Conservation (phyloP, 2,329 filamentous ascomycete species). For the Botrytis byssoidea region DNA sequence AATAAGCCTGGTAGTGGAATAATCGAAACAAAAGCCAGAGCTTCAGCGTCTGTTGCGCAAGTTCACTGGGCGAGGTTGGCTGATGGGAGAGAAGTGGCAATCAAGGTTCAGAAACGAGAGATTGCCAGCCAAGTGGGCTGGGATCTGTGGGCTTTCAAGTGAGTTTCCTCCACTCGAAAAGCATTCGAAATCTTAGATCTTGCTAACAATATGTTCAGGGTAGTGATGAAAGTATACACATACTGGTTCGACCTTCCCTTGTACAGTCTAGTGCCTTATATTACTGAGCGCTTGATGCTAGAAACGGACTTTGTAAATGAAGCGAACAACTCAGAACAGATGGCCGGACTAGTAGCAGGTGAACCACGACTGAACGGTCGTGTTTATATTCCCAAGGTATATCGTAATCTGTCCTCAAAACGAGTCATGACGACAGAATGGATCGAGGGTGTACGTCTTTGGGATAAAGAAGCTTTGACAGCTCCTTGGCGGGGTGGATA, state of each 20-base stretch:
- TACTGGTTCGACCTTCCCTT: conserved; percentile 91
- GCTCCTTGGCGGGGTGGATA: conserved; percentile 75
- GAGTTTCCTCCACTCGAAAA: conserved; percentile 35
- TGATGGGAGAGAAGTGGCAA: conserved; percentile 87
- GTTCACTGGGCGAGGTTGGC: conserved; percentile 88
- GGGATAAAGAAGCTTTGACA: conserved; percentile 84
- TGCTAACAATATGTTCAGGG: conserved; percentile 46
- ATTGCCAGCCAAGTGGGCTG: conserved; percentile 87
- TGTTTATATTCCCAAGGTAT: conserved; percentile 86
- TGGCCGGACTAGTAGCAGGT: conserved; percentile 71
- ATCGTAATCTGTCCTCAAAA: conserved; percentile 76
- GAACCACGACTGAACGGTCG: conserved; percentile 75
- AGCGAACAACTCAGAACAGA: conserved; percentile 80
- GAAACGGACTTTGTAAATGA: conserved; percentile 96
- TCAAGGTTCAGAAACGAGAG: conserved; percentile 96
- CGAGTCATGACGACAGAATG: conserved; percentile 93
- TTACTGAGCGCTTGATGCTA: conserved; percentile 84
- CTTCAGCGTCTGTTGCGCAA: conserved; percentile 83
- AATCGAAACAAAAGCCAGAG: conserved; percentile 69
- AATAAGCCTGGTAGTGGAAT: conserved; percentile 62
- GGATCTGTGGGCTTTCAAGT: conserved; percentile 96
- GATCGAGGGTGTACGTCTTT: conserved; percentile 91
- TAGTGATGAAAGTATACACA: conserved; percentile 79
- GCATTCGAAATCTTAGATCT: background rate
- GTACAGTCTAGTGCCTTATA: conserved; percentile 87